Base-by-base conservation (phyloP, 1,284 basidiomycete species). In the Vanrija sp. region DNA sequence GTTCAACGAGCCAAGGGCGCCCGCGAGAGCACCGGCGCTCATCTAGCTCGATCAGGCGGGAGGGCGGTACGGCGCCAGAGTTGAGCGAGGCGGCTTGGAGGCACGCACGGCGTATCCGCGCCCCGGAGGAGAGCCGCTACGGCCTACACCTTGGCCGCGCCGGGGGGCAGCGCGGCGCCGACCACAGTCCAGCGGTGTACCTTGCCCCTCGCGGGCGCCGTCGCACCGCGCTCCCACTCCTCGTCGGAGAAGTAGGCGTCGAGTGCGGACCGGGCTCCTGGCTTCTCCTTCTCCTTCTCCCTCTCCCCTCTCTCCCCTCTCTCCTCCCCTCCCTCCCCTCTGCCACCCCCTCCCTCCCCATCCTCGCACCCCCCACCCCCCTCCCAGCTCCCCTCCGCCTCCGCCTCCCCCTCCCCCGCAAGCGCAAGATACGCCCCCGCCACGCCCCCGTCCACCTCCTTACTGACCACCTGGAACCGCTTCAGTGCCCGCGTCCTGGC, bases 381-480 rank as follows among this genome's bases (percentile, higher is more conserved):
- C 7, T 47, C 41, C 24, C 20, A 37, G 24, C 20, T 18, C 14
- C n/a, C 37, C 24, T 25, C 31, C 10, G 18, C 18, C 42, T 46
- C 42, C n/a, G 22, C 31, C 10, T 31, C 18, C 42, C 49, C 42
- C n/a, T 38, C 38, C 19, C 59, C 59, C 14, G 56, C 58, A 1
- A 71, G 45, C 36, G 54, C 51, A 9, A 69, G 39, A 45, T 71
- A 71, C 10, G 63, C 64, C 41, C 49, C 43, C 6, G 61, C 69
- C 2, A 73, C 63, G 3, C 51, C 53, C 27, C 54, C 53, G 59
- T 72, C 71, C 1, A 53, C 45, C 1, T 61, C 64, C 48, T 73
- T 73, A 10, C 68, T 71, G 20, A 75, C 35, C 0, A 71, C 54
- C 57, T 73, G 73, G 53, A 75, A 75, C 46, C 71, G 58, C 51